Evolutionary conservation across 2,329 filamentous ascomycete genomes (phyloP).

Genomic region (Exophiala sideris): DNA sequence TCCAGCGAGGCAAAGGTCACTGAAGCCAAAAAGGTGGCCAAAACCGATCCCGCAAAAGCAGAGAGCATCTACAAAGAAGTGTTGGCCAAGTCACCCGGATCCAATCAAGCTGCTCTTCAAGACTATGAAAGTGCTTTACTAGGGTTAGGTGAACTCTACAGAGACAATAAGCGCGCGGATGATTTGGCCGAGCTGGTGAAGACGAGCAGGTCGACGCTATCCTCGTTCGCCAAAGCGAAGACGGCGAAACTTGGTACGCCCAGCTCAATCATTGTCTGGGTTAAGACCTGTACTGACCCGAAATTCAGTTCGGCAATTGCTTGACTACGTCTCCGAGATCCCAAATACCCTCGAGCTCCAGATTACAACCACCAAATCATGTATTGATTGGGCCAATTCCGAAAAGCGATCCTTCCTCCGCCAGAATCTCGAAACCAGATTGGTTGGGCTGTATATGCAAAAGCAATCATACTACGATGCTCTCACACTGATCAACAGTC

Average conservation of each 20-base stretch:
- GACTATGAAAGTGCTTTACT: slow-evolving; percentile 90
- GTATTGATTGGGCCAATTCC: slow-evolving; percentile 81
- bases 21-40: slow-evolving; percentile 81
- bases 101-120: slow-evolving; percentile 79
- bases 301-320: slow-evolving; percentile 78
- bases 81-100: slow-evolving; percentile 76
- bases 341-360: slow-evolving; percentile 93
- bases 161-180: slow-evolving; percentile 73
- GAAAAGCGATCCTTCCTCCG: slow-evolving; percentile 91
- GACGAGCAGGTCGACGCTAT: slow-evolving; percentile 84
- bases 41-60: slow-evolving; percentile 76
- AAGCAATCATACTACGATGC: slow-evolving; percentile 98
- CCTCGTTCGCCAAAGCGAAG: slow-evolving; percentile 97
- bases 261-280: neutral
- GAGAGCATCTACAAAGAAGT: slow-evolving; percentile 87
- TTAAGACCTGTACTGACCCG: slow-evolving; percentile 9
- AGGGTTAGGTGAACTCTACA: slow-evolving; percentile 85
- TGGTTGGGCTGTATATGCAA: slow-evolving; percentile 91
- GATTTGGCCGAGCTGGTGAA: slow-evolving; percentile 87
- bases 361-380: slow-evolving; percentile 93
- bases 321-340: slow-evolving; percentile 91
- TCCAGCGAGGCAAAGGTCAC: slow-evolving; percentile 66
- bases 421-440: slow-evolving; percentile 94
- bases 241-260: slow-evolving; percentile 86
- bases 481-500: slow-evolving; percentile 90